These are phyloP conservation scores for Aspergillus oerlinghausenensis DNA, from an alignment of 2,329 filamentous ascomycete genomes.

Conservation along the genomic window DNA sequence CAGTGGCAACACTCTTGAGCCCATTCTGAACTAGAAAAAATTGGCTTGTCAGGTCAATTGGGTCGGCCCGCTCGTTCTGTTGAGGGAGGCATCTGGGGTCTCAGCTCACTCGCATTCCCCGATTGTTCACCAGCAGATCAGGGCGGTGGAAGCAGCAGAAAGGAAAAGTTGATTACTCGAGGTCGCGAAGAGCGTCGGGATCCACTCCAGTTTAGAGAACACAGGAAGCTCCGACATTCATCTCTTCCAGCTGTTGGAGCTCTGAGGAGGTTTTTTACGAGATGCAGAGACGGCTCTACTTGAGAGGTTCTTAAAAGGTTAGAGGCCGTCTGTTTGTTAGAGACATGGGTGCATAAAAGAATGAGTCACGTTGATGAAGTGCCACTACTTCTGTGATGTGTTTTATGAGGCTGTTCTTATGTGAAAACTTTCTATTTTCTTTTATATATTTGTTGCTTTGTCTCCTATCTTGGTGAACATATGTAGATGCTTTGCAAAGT, in stretches of 20 bases:
- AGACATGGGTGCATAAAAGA: constrained; percentile 10
- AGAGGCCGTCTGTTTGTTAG: constrained; percentile 10
- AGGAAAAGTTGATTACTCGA: constrained; percentile 21
- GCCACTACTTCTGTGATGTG: constrained; percentile 26
- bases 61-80: constrained; percentile 10
- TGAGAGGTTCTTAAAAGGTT: constrained; percentile 4
- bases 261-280: constrained; percentile 3
- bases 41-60: constrained; percentile 8
- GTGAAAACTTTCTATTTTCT: constrained; percentile 19
- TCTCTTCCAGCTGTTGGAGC: constrained; percentile 11
- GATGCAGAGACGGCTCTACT: not conserved
- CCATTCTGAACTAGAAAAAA: constrained; percentile 35
- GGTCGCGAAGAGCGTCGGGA: constrained; percentile 26
- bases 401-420: constrained; percentile 31
- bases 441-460: constrained; percentile 20
- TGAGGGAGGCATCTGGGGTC: constrained; percentile 10
- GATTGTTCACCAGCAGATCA: constrained; percentile 16
- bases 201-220: constrained; percentile 31
- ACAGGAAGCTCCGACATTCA: constrained; percentile 19
- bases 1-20: constrained; percentile 47
- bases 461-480: constrained; percentile 19
- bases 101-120: constrained; percentile 4
- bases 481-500: constrained; percentile 20
- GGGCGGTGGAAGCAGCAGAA: constrained; percentile 15
- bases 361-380: constrained; percentile 24